Evolutionary conservation across 2,329 filamentous ascomycete species (phyloP).

Genomic region (Blastomyces percursus): DNA sequence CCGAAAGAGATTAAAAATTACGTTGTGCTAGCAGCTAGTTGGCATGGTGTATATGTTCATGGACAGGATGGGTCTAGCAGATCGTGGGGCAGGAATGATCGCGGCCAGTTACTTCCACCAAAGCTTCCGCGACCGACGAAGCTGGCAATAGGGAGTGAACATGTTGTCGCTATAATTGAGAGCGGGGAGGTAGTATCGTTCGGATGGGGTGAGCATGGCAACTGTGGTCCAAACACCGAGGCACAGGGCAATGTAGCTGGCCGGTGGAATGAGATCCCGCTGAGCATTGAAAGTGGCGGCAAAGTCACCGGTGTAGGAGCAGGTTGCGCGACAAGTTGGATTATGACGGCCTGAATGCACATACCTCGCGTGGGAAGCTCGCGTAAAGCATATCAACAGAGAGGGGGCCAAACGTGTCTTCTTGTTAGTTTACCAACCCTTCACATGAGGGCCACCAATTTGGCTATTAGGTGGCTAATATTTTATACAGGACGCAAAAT

Average conservation of each 20-base stretch:
- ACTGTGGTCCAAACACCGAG: slow-evolving; percentile 63
- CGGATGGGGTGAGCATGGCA: slow-evolving; percentile 98
- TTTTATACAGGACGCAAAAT: neutral
- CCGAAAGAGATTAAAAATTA: slow-evolving; percentile 47
- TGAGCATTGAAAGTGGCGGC: slow-evolving; percentile 41
- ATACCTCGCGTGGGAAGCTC: neutral
- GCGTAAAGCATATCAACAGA: too few species aligned
- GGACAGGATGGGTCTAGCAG: slow-evolving; percentile 48
- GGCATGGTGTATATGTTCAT: slow-evolving; percentile 70
- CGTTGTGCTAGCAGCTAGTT: slow-evolving; percentile 63
- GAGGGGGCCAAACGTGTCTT: neutral
- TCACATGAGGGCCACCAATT: neutral
- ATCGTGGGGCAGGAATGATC: slow-evolving; percentile 76
- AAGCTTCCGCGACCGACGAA: slow-evolving; percentile 47
- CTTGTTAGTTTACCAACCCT: neutral
- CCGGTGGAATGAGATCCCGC: slow-evolving; percentile 56
- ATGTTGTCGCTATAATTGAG: slow-evolving; percentile 61
- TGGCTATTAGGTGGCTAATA: neutral
- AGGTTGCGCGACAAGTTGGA: slow-evolving; percentile 86
- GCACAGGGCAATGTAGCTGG: slow-evolving; percentile 57
- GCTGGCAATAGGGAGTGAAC: slow-evolving; percentile 71
- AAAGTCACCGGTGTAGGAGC: slow-evolving; percentile 56
- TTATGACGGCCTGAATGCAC: slow-evolving; percentile 29
- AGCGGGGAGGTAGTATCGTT: slow-evolving; percentile 63
- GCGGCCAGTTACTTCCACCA: slow-evolving; percentile 63